These are phyloP conservation scores for Kalanchoe fedtschenkoi DNA, from an alignment of 164 flowering plant species.

Conservation along the genomic window DNA sequence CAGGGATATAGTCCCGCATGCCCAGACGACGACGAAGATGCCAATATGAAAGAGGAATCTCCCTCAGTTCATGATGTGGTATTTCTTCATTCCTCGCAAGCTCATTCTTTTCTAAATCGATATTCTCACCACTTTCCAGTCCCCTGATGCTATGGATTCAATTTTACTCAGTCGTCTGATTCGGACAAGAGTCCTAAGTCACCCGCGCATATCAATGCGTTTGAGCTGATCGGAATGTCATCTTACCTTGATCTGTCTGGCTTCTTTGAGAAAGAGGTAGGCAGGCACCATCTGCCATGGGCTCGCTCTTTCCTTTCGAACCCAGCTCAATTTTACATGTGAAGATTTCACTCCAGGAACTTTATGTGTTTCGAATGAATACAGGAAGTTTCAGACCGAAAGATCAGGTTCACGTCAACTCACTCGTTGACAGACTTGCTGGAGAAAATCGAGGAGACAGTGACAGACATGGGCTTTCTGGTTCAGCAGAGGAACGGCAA, in stretches of 20 bases:
- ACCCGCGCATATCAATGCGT: slow-evolving; percentile 68
- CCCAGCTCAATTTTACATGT: neutral
- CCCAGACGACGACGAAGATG: slow-evolving; percentile 55
- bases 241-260: slow-evolving; percentile 90
- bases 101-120: neutral
- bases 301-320: neutral
- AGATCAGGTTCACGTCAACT: slow-evolving; percentile 83
- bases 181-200: slow-evolving; percentile 31
- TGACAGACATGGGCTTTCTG: slow-evolving; percentile 64
- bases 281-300: slow-evolving; percentile 17
- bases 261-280: slow-evolving; percentile 96
- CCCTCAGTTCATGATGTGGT: slow-evolving; percentile 43
- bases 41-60: slow-evolving; percentile 41
- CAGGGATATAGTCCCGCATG: slow-evolving; percentile 44
- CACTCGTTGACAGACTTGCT: slow-evolving; percentile 55
- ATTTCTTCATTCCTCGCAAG: neutral
- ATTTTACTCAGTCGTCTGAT: slow-evolving; percentile 27
- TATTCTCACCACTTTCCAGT: neutral
- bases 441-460: slow-evolving; percentile 58
- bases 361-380: slow-evolving; percentile 7
- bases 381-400: slow-evolving; percentile 85
- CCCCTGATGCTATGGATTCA: neutral
- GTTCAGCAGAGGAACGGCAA: slow-evolving; percentile 68
- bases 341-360: neutral
- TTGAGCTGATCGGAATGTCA: slow-evolving; percentile 95